Evolutionary conservation across 1,139 yeast species (phyloP).

Genomic region (Sugiyamaella xylanicola): DNA sequence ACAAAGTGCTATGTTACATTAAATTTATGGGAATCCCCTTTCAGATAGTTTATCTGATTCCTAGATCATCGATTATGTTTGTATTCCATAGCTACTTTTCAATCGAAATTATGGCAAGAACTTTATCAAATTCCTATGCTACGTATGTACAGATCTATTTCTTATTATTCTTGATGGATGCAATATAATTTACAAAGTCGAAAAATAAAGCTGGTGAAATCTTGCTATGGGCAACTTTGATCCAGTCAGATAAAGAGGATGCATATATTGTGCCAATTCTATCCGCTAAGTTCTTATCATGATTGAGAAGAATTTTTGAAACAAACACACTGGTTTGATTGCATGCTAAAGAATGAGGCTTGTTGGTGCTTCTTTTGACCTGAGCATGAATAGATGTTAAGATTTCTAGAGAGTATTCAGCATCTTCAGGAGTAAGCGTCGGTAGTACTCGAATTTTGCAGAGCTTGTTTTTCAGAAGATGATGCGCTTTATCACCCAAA

Average conservation of each 20-base stretch:
- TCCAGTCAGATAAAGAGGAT: conserved; percentile 63
- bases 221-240: conserved; percentile 49
- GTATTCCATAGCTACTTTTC: too few species aligned
- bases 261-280: conserved; percentile 59
- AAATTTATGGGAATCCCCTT: not conserved
- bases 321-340: conserved; percentile 64
- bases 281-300: conserved; percentile 30
- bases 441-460: conserved; percentile 52
- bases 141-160: conserved; percentile 17
- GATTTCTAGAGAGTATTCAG: conserved; percentile 26
- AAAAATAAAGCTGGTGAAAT: conserved; percentile 64
- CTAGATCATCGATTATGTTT: not conserved
- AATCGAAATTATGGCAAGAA: not conserved
- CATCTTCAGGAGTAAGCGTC: conserved; percentile 25
- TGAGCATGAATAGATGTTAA: conserved; percentile 43
- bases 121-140: not conserved
- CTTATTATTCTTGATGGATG: conserved; percentile 44
- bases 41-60: too few species aligned
- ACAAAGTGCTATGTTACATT: not conserved
- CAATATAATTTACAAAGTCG: conserved; percentile 82
- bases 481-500: conserved; percentile 74
- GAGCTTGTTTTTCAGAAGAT: conserved; percentile 64
- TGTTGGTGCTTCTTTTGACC: conserved; percentile 50
- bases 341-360: conserved; percentile 57
- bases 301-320: conserved; percentile 53